Conservation (phyloP, 2,329 filamentous ascomycete genomes). For the Pleomassaria siparia region DNA sequence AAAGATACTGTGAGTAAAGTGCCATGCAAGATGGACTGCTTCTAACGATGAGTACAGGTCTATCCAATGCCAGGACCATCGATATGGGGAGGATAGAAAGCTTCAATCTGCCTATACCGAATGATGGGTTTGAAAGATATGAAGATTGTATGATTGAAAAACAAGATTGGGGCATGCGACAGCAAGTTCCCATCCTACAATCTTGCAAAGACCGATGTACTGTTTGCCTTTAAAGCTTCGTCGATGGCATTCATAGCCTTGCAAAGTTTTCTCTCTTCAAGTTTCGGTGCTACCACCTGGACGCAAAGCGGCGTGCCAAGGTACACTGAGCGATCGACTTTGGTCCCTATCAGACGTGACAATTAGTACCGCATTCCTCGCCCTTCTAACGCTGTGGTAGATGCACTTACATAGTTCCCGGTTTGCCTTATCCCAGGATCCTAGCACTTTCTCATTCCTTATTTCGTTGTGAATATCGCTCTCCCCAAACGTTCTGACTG, state of each 20-base stretch:
- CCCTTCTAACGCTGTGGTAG: not conserved
- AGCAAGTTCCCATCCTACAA: too few species aligned
- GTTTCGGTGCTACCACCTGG: conserved; percentile 58
- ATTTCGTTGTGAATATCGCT: conserved; percentile 56
- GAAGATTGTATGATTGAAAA: too few species aligned
- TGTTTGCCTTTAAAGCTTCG: conserved; percentile 37
- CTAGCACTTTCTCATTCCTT: conserved; percentile 41
- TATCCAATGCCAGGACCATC: conserved; percentile 6
- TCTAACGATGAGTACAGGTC: not conserved
- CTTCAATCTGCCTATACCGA: too few species aligned
- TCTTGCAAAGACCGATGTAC: not conserved
- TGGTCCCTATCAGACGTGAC: conserved; percentile 35
- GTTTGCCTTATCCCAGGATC: conserved; percentile 64
- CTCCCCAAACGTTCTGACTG: conserved; percentile 53
- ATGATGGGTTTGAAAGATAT: too few species aligned
- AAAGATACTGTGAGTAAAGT: conserved; percentile 3
- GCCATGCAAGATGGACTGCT: not conserved
- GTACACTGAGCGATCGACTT: conserved; percentile 56
- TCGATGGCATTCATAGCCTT: conserved; percentile 59
- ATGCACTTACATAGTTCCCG: conserved; percentile 54
- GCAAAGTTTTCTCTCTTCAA: conserved; percentile 57
- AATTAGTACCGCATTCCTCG: not conserved
- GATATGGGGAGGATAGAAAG: conserved; percentile 2
- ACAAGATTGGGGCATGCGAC: too few species aligned
- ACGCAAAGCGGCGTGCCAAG: conserved; percentile 57